These are phyloP conservation scores for Solanum habrochaites DNA, from an alignment of 257 asterid species.

Conservation along the genomic window DNA sequence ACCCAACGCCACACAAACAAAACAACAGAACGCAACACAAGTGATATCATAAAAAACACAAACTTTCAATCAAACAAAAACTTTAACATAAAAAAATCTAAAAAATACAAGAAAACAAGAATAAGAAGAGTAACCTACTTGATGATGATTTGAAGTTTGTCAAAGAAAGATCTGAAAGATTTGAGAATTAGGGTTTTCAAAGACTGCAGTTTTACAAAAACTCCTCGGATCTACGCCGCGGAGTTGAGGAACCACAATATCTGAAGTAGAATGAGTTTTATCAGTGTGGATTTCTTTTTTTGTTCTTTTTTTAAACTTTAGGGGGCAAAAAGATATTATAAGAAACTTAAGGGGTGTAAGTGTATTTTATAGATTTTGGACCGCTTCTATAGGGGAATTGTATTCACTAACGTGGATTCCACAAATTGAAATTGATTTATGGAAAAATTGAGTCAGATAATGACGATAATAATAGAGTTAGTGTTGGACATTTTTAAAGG, in stretches of 20 bases:
- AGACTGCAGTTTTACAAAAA: not conserved
- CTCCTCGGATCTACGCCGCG: conserved; percentile 19
- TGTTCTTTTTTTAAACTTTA: not conserved
- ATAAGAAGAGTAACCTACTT: not conserved
- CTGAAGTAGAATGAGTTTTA: not conserved
- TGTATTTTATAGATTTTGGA: not conserved
- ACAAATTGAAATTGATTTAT: not conserved
- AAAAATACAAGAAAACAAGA: not conserved
- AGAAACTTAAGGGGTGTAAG: not conserved
- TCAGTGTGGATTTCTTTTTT: not conserved
- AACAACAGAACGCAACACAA: not conserved
- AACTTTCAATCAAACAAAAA: not conserved
- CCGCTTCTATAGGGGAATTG: not conserved
- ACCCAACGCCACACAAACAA: not conserved
- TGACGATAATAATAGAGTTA: too few relatives aligned
- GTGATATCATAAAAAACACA: not conserved
- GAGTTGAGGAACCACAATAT: not conserved
- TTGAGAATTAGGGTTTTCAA: not conserved
- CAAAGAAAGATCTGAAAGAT: not conserved
- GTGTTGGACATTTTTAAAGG: too few relatives aligned
- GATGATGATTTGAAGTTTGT: not conserved
- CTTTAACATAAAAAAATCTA: not conserved
- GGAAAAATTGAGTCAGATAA: not conserved
- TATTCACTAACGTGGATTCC: not conserved
- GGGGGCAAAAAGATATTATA: not conserved